phyloP scores from a whole-genome alignment of 1,284 basidiomycete species.

The Rhodofomes roseus region DNA sequence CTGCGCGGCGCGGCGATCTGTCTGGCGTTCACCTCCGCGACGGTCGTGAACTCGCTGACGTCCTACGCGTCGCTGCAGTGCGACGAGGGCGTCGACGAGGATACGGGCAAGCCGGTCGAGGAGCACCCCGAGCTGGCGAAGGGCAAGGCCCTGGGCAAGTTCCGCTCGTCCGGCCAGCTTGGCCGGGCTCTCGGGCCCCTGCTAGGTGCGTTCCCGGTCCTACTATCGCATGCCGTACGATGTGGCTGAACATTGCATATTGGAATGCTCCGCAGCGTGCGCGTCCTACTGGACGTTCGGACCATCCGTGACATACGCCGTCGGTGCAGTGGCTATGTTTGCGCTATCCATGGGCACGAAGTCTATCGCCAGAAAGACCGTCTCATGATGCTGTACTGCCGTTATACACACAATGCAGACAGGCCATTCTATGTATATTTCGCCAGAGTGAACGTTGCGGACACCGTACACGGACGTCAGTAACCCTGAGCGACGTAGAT shows the following conservation, averaged over 20 bases:
- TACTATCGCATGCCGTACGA: neutral
- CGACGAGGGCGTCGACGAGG: constrained; percentile 61
- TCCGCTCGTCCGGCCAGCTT: constrained; percentile 85
- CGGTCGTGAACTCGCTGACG: constrained; percentile 87
- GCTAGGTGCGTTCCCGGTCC: constrained; percentile 51
- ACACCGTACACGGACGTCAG: neutral
- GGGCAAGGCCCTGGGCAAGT: constrained; percentile 81
- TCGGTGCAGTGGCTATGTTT: constrained; percentile 63
- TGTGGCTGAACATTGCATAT: neutral
- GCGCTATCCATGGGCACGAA: constrained; percentile 51
- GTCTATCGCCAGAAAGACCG: constrained; percentile 29
- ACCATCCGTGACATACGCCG: constrained; percentile 72
- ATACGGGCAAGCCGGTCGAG: constrained; percentile 49
- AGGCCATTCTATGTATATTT: neutral
- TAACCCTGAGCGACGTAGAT: neutral
- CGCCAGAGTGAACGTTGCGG: neutral
- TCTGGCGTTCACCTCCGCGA: constrained; percentile 87
- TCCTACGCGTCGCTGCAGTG: constrained; percentile 84
- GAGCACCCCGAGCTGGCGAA: constrained; percentile 70
- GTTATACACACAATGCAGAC: neutral
- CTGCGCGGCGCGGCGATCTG: constrained; percentile 76
- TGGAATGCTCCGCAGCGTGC: constrained; percentile 48
- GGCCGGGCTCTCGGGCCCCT: constrained; percentile 88
- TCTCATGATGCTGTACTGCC: neutral
- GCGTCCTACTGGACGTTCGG: constrained; percentile 86